These are phyloP conservation scores for Exophiala oligosperma DNA, from an alignment of 2,329 filamentous ascomycete species.

Conservation along the genomic window DNA sequence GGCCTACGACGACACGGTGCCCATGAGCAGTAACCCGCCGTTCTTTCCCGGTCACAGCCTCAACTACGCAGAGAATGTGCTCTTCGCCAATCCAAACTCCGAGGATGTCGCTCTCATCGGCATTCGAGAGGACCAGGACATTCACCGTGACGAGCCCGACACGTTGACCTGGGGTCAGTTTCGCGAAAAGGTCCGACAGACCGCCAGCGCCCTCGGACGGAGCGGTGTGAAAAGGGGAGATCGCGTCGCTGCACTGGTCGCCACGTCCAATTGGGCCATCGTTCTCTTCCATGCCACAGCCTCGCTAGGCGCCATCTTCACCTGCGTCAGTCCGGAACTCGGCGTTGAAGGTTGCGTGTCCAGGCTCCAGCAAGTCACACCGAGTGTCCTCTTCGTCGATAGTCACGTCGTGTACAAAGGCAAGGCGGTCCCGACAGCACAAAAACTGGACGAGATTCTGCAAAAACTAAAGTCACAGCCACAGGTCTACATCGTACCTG, in stretches of 20 bases:
- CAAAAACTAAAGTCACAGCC: neutral
- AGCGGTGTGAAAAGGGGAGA: slow-evolving; percentile 40
- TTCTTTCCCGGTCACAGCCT: slow-evolving; percentile 41
- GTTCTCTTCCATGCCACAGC: slow-evolving; percentile 42
- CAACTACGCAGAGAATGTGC: slow-evolving; percentile 45
- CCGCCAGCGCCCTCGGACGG: slow-evolving; percentile 38
- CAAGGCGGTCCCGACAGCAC: neutral
- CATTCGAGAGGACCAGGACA: slow-evolving; percentile 36
- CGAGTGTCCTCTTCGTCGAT: slow-evolving; percentile 42
- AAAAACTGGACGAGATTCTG: slow-evolving; percentile 8
- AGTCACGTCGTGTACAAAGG: slow-evolving; percentile 31
- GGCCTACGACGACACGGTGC: slow-evolving; percentile 40
- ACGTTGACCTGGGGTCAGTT: slow-evolving; percentile 37
- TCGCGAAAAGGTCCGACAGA: slow-evolving; percentile 38
- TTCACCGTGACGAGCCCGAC: slow-evolving; percentile 29
- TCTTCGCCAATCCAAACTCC: slow-evolving; percentile 39
- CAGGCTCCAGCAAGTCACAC: slow-evolving; percentile 41
- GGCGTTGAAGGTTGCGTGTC: slow-evolving; percentile 37
- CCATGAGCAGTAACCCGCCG: slow-evolving; percentile 39
- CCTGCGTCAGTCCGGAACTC: slow-evolving; percentile 44
- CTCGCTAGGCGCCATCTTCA: slow-evolving; percentile 45
- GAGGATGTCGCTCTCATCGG: slow-evolving; percentile 41
- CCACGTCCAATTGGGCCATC: slow-evolving; percentile 42
- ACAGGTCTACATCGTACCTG: slow-evolving; percentile 1
- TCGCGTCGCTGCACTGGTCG: slow-evolving; percentile 41